phyloP scores from a whole-genome alignment of 176 grass and related monocot genomes.

The Phoenix dactylifera region DNA sequence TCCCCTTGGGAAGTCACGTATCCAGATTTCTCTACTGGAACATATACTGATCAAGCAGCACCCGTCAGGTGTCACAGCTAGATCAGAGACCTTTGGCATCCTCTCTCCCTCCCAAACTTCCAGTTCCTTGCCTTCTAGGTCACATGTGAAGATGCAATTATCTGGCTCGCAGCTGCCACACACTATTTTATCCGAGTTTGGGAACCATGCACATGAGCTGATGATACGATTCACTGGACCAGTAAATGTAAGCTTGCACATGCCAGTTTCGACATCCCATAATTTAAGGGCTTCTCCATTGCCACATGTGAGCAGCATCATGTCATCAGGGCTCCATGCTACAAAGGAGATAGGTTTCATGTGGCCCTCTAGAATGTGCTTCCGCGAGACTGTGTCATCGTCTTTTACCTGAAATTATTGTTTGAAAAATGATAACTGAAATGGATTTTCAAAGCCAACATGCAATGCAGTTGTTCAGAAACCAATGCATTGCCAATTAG shows the following conservation, averaged over 20 bases:
- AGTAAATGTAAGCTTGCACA: slow-evolving; percentile 51
- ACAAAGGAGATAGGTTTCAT: slow-evolving; percentile 58
- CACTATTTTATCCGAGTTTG: slow-evolving; percentile 82
- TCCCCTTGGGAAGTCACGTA: slow-evolving; percentile 63
- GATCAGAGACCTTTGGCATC: slow-evolving; percentile 87
- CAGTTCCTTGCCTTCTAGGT: slow-evolving; percentile 62
- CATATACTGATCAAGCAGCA: slow-evolving; percentile 61
- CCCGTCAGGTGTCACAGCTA: slow-evolving; percentile 74
- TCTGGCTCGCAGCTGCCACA: slow-evolving; percentile 45
- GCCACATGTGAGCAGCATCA: slow-evolving; percentile 79
- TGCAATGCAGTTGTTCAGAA: no score
- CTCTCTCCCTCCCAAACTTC: slow-evolving; percentile 81
- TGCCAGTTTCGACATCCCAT: slow-evolving; percentile 70
- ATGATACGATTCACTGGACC: slow-evolving; percentile 25
- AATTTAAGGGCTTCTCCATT: slow-evolving; percentile 63
- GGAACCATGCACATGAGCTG: slow-evolving; percentile 89
- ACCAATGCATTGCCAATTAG: no score
- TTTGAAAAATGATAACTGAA: no score
- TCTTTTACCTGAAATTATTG: slow-evolving; percentile 59
- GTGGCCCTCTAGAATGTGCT: slow-evolving; percentile 60
- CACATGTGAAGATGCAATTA: slow-evolving; percentile 82
- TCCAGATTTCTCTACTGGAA: slow-evolving; percentile 52
- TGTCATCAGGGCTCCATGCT: slow-evolving; percentile 82
- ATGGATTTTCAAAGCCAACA: no score
- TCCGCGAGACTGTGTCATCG: slow-evolving; percentile 54